These are phyloP conservation scores for Metschnikowia similis DNA, from an alignment of 805 yeast species.

Conservation along the genomic window DNA sequence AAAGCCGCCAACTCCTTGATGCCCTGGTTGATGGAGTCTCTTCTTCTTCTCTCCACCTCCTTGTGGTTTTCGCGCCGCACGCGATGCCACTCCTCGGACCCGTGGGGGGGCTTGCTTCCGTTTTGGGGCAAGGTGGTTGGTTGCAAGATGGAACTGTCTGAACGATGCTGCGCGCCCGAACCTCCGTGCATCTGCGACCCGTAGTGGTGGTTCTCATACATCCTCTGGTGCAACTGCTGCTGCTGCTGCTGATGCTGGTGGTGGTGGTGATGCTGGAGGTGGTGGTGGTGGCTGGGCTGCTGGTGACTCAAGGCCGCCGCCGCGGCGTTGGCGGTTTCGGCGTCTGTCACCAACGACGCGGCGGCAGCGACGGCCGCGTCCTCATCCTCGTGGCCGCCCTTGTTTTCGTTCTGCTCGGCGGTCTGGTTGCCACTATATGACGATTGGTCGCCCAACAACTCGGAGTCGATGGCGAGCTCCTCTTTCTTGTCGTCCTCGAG, in stretches of 20 bases:
- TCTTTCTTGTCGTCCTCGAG: conserved; percentile 15
- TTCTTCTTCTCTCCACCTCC: conserved; percentile 89
- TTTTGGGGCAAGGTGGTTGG: conserved; percentile 32
- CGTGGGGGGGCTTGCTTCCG: conserved; percentile 54
- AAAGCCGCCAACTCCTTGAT: conserved; percentile 73
- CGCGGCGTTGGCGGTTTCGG: conserved; percentile 20
- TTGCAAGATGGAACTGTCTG: conserved; percentile 23
- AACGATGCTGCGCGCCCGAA: conserved; percentile 15
- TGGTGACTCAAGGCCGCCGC: conserved; percentile 23
- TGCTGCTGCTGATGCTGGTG: conserved; percentile 21
- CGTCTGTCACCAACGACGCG: conserved; percentile 26
- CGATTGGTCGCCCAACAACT: conserved; percentile 39
- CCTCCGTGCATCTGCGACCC: conserved; percentile 16
- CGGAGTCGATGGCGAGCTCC: conserved; percentile 38
- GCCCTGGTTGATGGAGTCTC: conserved; percentile 86
- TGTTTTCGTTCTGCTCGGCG: conserved; percentile 9
- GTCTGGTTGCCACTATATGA: conserved; percentile 19
- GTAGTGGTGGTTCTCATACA: conserved; percentile 18
- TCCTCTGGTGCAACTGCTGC: conserved; percentile 17
- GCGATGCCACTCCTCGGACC: conserved; percentile 80
- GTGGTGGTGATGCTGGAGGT: conserved; percentile 17
- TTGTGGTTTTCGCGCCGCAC: conserved; percentile 87
- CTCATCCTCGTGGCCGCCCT: conserved; percentile 18
- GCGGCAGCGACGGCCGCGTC: conserved; percentile 26
- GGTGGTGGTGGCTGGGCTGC: conserved; percentile 20